These are phyloP conservation scores for Lentinus brumalis DNA, from an alignment of 768 basidiomycete species.

Conservation along the genomic window DNA sequence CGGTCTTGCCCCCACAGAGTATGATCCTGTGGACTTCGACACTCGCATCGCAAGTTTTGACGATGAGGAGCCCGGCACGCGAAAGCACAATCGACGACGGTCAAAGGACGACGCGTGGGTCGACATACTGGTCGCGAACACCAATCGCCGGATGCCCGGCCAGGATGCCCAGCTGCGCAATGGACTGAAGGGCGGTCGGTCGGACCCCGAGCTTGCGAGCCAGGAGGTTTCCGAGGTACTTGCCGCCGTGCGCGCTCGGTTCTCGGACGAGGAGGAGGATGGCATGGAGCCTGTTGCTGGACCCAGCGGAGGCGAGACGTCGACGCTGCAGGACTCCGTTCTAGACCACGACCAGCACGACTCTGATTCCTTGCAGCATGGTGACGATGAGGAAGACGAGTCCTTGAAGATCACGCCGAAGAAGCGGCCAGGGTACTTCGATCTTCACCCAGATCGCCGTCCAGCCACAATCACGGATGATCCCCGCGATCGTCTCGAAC, in stretches of 20 bases:
- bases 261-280: constrained; percentile 45
- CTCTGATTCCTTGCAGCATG: constrained; percentile 12
- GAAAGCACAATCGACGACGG: constrained; percentile 44
- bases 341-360: constrained; percentile 17
- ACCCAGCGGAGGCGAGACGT: constrained; percentile 26
- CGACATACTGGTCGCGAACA: constrained; percentile 75
- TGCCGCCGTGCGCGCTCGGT: constrained; percentile 50
- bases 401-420: constrained; percentile 13
- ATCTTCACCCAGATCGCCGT: constrained; percentile 74
- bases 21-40: constrained; percentile 81
- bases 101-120: constrained; percentile 82
- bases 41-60: constrained; percentile 71
- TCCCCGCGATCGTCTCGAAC: constrained; percentile 18
- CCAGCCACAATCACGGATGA: constrained; percentile 35
- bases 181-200: constrained; percentile 31
- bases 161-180: constrained; percentile 52
- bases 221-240: constrained; percentile 74
- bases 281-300: constrained; percentile 27
- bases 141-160: constrained; percentile 50
- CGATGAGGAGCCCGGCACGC: constrained; percentile 40
- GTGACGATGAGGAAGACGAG: constrained; percentile 32
- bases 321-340: constrained; percentile 20
- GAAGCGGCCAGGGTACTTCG: constrained; percentile 69
- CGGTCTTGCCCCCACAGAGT: constrained; percentile 68
- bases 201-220: constrained; percentile 72